Base-by-base conservation (phyloP, 2,329 filamentous ascomycete species). In the Alternaria sp. region DNA sequence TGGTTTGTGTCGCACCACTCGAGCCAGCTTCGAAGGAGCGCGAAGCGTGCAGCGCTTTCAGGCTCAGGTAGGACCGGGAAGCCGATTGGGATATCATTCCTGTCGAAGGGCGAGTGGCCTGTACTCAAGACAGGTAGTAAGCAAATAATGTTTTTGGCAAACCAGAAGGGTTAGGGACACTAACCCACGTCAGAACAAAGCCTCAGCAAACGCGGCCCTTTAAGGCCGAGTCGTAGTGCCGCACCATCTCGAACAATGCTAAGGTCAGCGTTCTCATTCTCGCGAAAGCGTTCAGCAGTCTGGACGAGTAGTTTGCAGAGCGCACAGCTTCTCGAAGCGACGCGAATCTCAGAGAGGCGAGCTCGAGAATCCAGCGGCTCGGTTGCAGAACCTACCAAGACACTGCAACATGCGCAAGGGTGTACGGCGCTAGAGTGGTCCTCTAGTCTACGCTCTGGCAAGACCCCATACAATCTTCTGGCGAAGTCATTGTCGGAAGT, bases 401-500 rank as follows among this genome's bases (percentile, higher is more conserved):
- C 44, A 48, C 25, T 49, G 38, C 62, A 64, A 50, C 54, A 64
- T 18, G 36, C 25, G 49, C 62, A 61, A 25, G 40, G 53, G 11
- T 53, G 22, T 22, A 59, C 44, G 27, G 62, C 5, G 44, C 2
- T 40, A 60, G 38, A 30, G 8, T 57, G 18, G 43, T 34, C 54
- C 30, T 46, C 3, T 55, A 60, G 53, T 49, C 32, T 38, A 44
- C 48, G 25, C 28, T 43, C 22, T 2, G 57, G 53, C 20, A 63
- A 54, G 49, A 32, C 36, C n/a, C 45, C 11, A 36, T 40, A 54
- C 34, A 64, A 61, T 20, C 41, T 22, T 40, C 20, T 38, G 16
- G 62, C 62, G 45, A 64, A 64, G 38, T 55, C 28, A 36, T 61
- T 57, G 54, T 58, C 58, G 32, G 59, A 61, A 45, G 54, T 52